Conservation (phyloP, 2,329 filamentous ascomycete species). For the Alternaria angustiovoidea region DNA sequence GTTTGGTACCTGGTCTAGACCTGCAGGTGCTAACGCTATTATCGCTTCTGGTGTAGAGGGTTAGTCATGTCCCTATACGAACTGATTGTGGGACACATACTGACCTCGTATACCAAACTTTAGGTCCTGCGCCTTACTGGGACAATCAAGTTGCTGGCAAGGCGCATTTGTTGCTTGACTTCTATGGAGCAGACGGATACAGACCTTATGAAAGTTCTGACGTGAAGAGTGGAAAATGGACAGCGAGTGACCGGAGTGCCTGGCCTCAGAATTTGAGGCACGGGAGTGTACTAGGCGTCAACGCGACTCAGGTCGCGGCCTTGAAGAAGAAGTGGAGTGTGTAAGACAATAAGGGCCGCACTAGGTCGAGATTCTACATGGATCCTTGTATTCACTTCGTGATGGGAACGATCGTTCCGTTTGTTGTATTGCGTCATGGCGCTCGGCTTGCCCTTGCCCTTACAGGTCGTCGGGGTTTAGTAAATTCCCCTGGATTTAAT, state of each 20-base stretch:
- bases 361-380: neutral
- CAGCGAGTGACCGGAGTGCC: conserved; percentile 50
- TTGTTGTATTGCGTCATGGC: neutral
- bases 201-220: conserved; percentile 58
- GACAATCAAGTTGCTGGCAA: conserved; percentile 44
- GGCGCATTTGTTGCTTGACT: conserved; percentile 58
- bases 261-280: conserved; percentile 62
- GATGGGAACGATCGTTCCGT: neutral
- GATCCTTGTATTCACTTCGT: neutral
- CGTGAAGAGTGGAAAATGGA: conserved; percentile 59
- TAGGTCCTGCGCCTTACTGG: conserved; percentile 42
- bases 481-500: neutral
- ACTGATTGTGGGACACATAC: too few relatives aligned
- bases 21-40: conserved; percentile 54
- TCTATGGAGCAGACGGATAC: conserved; percentile 56
- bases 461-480: neutral
- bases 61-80: too few relatives aligned
- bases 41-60: conserved; percentile 47
- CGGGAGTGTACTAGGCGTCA: conserved; percentile 48
- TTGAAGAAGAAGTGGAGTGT: conserved; percentile 43
- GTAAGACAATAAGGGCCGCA: neutral
- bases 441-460: neutral
- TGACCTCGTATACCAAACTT: too few relatives aligned
- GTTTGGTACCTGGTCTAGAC: conserved; percentile 62
- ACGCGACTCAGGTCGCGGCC: conserved; percentile 49